Percentiles rank a stretch among this genome's conserved stretches.
These are phyloP conservation scores for Polytolypa hystricis DNA, from an alignment of 2,329 filamentous ascomycete species.

Conservation along the genomic window DNA sequence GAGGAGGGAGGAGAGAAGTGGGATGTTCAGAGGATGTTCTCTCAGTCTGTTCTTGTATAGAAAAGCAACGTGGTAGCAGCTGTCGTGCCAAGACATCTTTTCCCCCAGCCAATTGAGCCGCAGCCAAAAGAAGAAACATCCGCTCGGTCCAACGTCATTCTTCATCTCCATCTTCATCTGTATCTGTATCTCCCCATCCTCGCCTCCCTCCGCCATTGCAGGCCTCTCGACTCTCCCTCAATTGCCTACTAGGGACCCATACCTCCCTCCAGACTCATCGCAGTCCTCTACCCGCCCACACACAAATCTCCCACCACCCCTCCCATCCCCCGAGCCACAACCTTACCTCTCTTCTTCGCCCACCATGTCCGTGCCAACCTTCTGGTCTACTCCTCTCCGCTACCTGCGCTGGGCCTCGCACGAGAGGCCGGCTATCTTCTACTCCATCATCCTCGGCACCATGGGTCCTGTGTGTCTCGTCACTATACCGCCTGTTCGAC, in stretches of 20 bases:
- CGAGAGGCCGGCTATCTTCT: slow-evolving; percentile 87
- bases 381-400: slow-evolving; percentile 73
- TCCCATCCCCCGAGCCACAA: not conserved
- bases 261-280: too few species aligned
- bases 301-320: not conserved
- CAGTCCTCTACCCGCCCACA: too few species aligned
- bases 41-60: slow-evolving; percentile 12
- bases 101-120: slow-evolving; percentile 4
- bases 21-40: too few species aligned
- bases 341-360: slow-evolving; percentile 5
- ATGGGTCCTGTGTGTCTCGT: slow-evolving; percentile 61
- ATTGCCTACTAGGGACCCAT: too few species aligned
- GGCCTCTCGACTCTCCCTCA: too few species aligned
- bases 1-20: too few species aligned
- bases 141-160: too few species aligned
- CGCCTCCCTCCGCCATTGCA: not conserved
- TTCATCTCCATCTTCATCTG: not conserved
- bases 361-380: slow-evolving; percentile 51
- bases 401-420: slow-evolving; percentile 83
- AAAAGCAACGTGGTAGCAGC: slow-evolving; percentile 35
- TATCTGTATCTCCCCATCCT: not conserved
- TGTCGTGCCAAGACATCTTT: slow-evolving; percentile 27
- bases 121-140: too few species aligned
- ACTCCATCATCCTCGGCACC: slow-evolving; percentile 63
- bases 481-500: slow-evolving; percentile 62